Conservation (phyloP, 805 yeast species). For the Wickerhamiella australiensis region DNA sequence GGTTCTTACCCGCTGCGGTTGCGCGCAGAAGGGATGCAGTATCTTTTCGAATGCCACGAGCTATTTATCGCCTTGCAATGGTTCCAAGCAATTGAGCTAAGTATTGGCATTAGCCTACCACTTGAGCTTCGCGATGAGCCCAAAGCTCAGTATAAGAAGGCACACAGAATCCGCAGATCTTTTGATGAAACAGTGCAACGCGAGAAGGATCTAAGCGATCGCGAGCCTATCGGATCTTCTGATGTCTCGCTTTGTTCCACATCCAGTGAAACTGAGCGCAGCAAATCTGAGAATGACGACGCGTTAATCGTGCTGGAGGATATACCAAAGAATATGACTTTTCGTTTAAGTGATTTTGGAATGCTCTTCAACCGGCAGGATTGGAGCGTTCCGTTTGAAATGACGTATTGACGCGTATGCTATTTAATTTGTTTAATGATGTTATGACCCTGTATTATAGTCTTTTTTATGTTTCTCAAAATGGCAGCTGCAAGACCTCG, state of each 20-base stretch:
- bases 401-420: not conserved
- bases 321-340: not conserved
- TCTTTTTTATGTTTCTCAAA: too few species aligned
- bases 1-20: constrained; percentile 37
- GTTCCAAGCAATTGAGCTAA: constrained; percentile 61
- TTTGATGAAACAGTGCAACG: too few species aligned
- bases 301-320: not conserved
- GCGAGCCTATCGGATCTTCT: not conserved
- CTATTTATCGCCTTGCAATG: constrained; percentile 63
- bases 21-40: constrained; percentile 74
- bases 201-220: not conserved
- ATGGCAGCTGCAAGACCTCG: too few species aligned
- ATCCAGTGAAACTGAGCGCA: not conserved
- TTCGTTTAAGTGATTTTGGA: not conserved
- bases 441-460: not conserved
- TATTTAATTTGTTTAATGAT: not conserved
- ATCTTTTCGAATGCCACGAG: constrained; percentile 50
- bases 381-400: not conserved
- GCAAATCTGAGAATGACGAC: not conserved
- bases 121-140: constrained; percentile 33
- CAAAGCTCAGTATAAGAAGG: not conserved
- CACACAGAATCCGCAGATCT: not conserved
- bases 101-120: constrained; percentile 71
- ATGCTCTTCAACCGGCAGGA: not conserved
- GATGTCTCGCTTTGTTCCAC: not conserved